Evolutionary conservation across 345 rosid species (phyloP), one percentile per base, ranked within the genome.

Genomic region (Citrus hindsii): DNA sequence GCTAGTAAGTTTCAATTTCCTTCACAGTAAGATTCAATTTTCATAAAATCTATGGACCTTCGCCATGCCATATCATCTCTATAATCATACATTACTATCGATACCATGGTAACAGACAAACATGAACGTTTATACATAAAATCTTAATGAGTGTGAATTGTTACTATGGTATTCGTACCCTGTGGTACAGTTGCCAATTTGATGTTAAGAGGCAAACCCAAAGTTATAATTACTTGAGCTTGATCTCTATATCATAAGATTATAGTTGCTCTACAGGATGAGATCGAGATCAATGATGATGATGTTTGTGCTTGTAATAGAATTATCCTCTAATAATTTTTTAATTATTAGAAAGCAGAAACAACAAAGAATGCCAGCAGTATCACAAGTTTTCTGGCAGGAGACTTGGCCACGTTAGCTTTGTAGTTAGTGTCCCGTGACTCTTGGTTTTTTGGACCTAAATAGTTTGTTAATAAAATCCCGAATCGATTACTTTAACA

Each of bases 341-440:
- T 9, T 12, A 35, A 58, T 61, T 12, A 42, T 30, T 6, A 46
- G 51, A 0, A 48, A 32, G 59, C n/a, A 75, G 22, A 75, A 48
- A 48, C 27, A 48, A 7, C 70, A 28, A 48, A 75, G 38, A 64
- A 6, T 65, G 62, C 6, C 61, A 42, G 77, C 77, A 42, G 60
- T 18, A 46, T 63, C 61, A 75, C 61, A 63, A 75, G 60, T 38
- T 38, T 9, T 25, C n/a, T 30, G 70, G 30, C 46, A 46, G 22
- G 48, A 64, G 16, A 75, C 0, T 3, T 13, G 78, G 25, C 5
- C 69, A 35, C 2, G 13, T 8, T 38, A 76, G 80, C 78, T 74
- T 13, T 61, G 62, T 74, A 71, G 1, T 35, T 75, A 71, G 2
- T 58, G 73, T 53, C 82, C 74, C 81, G 84, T 76, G 84, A 85